These are phyloP conservation scores for Populus pruinosa DNA, from an alignment of 345 rosid species.

Conservation along the genomic window DNA sequence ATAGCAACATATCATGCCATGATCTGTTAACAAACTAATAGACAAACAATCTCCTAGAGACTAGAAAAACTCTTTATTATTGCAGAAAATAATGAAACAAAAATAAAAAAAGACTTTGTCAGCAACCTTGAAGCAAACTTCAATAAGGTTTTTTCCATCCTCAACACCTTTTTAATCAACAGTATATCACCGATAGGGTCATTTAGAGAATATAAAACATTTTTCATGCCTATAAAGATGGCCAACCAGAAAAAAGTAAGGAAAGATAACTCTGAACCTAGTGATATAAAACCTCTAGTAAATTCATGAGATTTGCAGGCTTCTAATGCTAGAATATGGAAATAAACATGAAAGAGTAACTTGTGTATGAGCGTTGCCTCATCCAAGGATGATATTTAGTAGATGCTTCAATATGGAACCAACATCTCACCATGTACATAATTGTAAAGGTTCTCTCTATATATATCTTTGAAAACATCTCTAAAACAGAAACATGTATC, in stretches of 20 bases:
- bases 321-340: slow-evolving; percentile 79
- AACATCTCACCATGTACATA: background rate
- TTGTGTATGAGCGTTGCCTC: no score
- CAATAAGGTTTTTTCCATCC: slow-evolving; percentile 57
- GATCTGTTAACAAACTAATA: no score
- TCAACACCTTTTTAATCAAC: slow-evolving; percentile 55
- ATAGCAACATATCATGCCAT: no score
- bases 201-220: background rate
- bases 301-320: slow-evolving; percentile 61
- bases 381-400: background rate
- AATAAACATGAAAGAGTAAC: background rate
- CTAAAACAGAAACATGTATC: background rate
- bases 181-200: background rate
- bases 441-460: background rate
- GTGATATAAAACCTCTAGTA: slow-evolving; percentile 54
- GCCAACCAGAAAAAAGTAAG: background rate
- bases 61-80: no score
- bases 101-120: no score
- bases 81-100: no score
- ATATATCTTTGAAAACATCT: background rate
- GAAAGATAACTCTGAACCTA: slow-evolving; percentile 61
- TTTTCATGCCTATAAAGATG: background rate
- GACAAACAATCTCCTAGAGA: no score
- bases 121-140: no score
- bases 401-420: background rate